These are phyloP conservation scores for Dothistroma pini DNA, from an alignment of 2,329 filamentous ascomycete species.

Conservation along the genomic window DNA sequence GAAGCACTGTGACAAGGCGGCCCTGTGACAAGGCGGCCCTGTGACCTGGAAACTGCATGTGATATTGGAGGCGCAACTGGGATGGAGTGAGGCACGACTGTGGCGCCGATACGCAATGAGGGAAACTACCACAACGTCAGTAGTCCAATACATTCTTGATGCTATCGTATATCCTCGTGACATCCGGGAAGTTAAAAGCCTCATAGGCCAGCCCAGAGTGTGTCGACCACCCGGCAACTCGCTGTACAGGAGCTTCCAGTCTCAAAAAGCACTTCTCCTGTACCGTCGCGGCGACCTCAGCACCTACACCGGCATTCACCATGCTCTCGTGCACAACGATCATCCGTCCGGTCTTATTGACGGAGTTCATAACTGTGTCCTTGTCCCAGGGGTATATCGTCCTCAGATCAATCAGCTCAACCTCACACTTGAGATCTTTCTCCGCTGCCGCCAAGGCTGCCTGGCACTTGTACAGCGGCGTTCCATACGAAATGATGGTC, in stretches of 20 bases:
- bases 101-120: not conserved
- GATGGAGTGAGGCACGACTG: not conserved
- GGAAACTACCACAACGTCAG: slow-evolving; percentile 20
- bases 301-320: slow-evolving; percentile 84
- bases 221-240: slow-evolving; percentile 86
- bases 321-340: slow-evolving; percentile 91
- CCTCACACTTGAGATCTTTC: slow-evolving; percentile 68
- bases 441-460: slow-evolving; percentile 72
- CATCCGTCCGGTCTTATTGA: slow-evolving; percentile 79
- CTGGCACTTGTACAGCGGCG: slow-evolving; percentile 80
- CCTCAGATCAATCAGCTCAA: slow-evolving; percentile 83
- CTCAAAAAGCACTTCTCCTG: slow-evolving; percentile 82
- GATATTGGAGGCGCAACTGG: too few species aligned
- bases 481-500: slow-evolving; percentile 84
- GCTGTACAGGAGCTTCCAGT: slow-evolving; percentile 78
- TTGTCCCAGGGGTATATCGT: slow-evolving; percentile 93
- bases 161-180: slow-evolving; percentile 61
- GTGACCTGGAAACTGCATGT: too few species aligned
- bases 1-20: too few species aligned
- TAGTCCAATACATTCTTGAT: slow-evolving; percentile 48
- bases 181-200: slow-evolving; percentile 68
- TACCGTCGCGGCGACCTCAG: slow-evolving; percentile 82
- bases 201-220: slow-evolving; percentile 78
- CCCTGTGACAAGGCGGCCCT: too few species aligned
- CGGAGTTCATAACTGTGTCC: slow-evolving; percentile 73